Percentiles rank a stretch among this genome's conserved stretches.
These are phyloP conservation scores for Fusarium sp. DNA, from an alignment of 2,329 filamentous ascomycete species.

Conservation along the genomic window DNA sequence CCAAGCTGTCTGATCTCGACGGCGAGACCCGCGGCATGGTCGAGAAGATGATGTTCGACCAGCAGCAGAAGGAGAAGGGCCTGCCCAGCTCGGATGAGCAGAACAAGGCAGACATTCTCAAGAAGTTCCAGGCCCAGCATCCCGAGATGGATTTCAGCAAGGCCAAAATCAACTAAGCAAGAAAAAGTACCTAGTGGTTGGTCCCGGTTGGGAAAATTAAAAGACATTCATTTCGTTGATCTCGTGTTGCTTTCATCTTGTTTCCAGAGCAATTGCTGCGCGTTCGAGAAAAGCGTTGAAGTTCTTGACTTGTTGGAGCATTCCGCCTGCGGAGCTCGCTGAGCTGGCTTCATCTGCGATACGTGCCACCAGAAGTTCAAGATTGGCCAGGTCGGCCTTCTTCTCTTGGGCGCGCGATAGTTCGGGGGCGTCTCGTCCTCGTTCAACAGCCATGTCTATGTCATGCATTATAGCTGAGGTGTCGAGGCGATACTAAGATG, in stretches of 20 bases:
- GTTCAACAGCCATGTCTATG: constrained; percentile 69
- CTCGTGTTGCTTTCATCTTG: constrained; percentile 49
- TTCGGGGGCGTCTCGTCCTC: constrained; percentile 63
- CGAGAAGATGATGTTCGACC: constrained; percentile 99
- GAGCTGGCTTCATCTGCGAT: constrained; percentile 68
- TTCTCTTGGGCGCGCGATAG: constrained; percentile 62
- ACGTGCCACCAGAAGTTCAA: constrained; percentile 69
- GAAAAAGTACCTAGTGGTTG: constrained; percentile 16
- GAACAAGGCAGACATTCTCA: constrained; percentile 92
- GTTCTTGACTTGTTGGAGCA: constrained; percentile 68
- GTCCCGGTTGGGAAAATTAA: constrained; percentile 6
- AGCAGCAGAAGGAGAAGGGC: constrained; percentile 94
- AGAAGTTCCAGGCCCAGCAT: constrained; percentile 89
- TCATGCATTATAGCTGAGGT: constrained; percentile 72
- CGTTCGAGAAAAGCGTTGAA: constrained; percentile 76
- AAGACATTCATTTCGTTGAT: constrained; percentile 18
- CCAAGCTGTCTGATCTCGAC: constrained; percentile 91
- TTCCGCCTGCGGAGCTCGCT: constrained; percentile 63
- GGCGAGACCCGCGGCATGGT: constrained; percentile 97
- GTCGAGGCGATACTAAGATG: constrained; percentile 59
- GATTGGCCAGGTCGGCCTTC: constrained; percentile 65
- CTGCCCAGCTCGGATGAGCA: constrained; percentile 92
- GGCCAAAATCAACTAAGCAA: constrained; percentile 70
- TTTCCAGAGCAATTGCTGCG: constrained; percentile 68
- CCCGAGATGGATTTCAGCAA: constrained; percentile 81